phyloP scores from a whole-genome alignment of 2,329 filamentous ascomycete genomes.

The Canariomyces notabilis region DNA sequence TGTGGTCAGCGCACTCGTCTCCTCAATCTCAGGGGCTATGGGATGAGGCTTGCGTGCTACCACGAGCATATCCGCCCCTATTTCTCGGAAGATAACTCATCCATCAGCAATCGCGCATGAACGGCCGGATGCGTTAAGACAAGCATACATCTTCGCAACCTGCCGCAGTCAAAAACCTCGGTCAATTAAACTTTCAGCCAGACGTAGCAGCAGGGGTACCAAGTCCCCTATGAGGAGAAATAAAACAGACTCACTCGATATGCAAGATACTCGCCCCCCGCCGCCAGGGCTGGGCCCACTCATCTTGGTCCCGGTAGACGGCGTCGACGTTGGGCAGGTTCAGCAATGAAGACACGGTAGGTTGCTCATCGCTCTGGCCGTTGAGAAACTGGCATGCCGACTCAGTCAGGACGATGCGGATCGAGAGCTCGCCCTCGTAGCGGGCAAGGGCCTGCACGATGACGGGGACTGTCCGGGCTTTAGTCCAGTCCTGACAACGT shows the following conservation, averaged over 20 bases:
- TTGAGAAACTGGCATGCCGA: slow-evolving; percentile 70
- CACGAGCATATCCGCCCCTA: slow-evolving; percentile 25
- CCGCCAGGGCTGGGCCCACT: slow-evolving; percentile 76
- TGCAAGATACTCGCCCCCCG: slow-evolving; percentile 79
- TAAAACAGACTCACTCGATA: slow-evolving; percentile 64
- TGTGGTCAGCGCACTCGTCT: not conserved
- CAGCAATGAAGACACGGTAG: slow-evolving; percentile 55
- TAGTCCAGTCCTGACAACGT: too few relatives aligned
- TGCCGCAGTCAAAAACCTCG: not conserved
- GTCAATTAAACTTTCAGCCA: not conserved
- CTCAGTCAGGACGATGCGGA: slow-evolving; percentile 77
- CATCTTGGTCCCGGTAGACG: slow-evolving; percentile 77
- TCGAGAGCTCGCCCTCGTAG: slow-evolving; percentile 55
- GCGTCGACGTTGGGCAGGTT: slow-evolving; percentile 68
- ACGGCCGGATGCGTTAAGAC: not conserved
- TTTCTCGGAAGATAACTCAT: not conserved
- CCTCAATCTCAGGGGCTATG: too few relatives aligned
- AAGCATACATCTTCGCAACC: slow-evolving; percentile 18
- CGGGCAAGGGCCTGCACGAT: slow-evolving; percentile 56
- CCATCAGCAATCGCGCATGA: slow-evolving; percentile 3
- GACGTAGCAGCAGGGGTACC: not conserved
- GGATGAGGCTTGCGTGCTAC: slow-evolving; percentile 19
- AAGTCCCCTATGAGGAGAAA: too few relatives aligned
- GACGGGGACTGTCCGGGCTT: slow-evolving; percentile 38
- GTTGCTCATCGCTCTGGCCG: slow-evolving; percentile 74